phyloP scores from a whole-genome alignment of 2,329 filamentous ascomycete species.

The Ophiostoma populinum region DNA sequence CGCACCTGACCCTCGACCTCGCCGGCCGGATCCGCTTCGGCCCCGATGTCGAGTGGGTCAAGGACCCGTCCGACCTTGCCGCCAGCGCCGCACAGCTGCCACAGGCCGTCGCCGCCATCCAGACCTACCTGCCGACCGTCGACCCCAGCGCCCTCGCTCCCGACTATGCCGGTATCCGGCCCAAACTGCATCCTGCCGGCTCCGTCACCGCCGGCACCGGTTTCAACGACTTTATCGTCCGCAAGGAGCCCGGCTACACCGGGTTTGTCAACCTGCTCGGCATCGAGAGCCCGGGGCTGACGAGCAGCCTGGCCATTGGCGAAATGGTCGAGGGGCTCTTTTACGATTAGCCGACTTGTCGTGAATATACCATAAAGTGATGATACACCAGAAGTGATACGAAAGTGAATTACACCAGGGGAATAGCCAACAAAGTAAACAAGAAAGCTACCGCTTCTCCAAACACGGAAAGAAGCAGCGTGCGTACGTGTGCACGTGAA shows the following conservation, averaged over 20 bases:
- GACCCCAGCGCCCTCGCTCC: slow-evolving; percentile 47
- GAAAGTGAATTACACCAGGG: not conserved
- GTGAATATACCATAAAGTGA: too few species aligned
- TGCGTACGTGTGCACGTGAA: slow-evolving; percentile 44
- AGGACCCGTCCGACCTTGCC: slow-evolving; percentile 48
- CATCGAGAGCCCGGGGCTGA: slow-evolving; percentile 86
- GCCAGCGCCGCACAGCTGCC: slow-evolving; percentile 44
- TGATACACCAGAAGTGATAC: not conserved
- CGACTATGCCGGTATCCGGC: slow-evolving; percentile 84
- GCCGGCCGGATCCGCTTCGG: slow-evolving; percentile 74
- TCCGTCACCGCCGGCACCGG: slow-evolving; percentile 33
- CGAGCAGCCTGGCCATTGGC: slow-evolving; percentile 69
- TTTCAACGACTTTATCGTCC: slow-evolving; percentile 74
- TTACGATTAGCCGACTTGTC: too few species aligned
- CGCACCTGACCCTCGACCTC: slow-evolving; percentile 84
- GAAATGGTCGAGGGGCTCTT: slow-evolving; percentile 48
- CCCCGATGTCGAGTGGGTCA: slow-evolving; percentile 89
- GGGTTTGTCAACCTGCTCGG: slow-evolving; percentile 84
- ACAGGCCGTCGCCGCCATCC: slow-evolving; percentile 57
- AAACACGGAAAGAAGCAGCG: slow-evolving; percentile 43
- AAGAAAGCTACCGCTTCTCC: slow-evolving; percentile 25
- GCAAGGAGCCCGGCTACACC: slow-evolving; percentile 55
- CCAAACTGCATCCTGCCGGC: slow-evolving; percentile 51
- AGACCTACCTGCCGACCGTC: slow-evolving; percentile 59
- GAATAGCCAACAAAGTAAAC: not conserved